These are phyloP conservation scores for Pelargonium cotyledonis DNA, from an alignment of 441 rosid species.

Conservation along the genomic window DNA sequence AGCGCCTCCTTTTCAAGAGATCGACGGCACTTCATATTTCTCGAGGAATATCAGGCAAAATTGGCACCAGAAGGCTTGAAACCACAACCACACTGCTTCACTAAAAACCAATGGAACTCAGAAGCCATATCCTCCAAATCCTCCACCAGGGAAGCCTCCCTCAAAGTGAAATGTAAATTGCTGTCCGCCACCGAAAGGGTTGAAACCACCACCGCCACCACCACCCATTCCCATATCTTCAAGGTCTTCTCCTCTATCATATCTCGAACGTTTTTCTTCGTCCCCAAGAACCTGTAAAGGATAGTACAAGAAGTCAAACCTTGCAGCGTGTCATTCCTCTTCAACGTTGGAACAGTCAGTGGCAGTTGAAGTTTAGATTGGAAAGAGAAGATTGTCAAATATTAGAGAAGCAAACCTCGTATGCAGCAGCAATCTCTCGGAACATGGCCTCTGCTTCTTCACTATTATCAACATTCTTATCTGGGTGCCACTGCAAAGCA, in stretches of 20 bases:
- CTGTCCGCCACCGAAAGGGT: constrained; percentile 80
- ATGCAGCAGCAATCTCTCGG: constrained; percentile 88
- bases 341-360: too few relatives aligned
- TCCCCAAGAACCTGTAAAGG: constrained; percentile 67
- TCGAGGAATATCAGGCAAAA: too few relatives aligned
- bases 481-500: constrained; percentile 97
- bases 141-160: constrained; percentile 58
- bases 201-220: constrained; percentile 39
- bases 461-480: constrained; percentile 81
- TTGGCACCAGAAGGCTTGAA: too few relatives aligned
- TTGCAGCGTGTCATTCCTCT: not conserved
- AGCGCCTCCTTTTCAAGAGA: too few relatives aligned
- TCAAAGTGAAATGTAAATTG: constrained; percentile 73
- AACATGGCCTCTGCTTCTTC: constrained; percentile 92
- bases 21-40: too few relatives aligned
- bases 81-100: too few relatives aligned
- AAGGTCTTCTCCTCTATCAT: constrained; percentile 93
- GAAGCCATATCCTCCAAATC: constrained; percentile 18
- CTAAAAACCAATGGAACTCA: too few relatives aligned
- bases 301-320: constrained; percentile 14
- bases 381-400: not conserved
- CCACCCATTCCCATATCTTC: constrained; percentile 87
- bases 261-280: constrained; percentile 82
- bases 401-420: constrained; percentile 47
- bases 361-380: too few relatives aligned